These are phyloP conservation scores for Ilex aquifolium DNA, from an alignment of 257 asterid genomes.

Conservation along the genomic window DNA sequence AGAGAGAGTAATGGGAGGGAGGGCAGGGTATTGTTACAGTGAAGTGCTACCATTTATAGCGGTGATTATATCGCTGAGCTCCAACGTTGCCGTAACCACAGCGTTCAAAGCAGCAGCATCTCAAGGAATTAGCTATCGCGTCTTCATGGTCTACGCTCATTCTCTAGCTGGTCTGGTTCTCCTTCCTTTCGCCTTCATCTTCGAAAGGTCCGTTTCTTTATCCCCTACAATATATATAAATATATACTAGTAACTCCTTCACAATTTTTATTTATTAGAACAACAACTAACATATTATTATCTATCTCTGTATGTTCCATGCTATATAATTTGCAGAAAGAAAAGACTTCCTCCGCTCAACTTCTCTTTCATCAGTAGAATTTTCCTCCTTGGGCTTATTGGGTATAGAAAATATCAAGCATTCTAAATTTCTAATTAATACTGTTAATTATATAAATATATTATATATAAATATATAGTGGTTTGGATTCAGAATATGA, in stretches of 20 bases:
- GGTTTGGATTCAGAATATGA: too few relatives aligned
- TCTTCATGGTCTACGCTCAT: conserved; percentile 15
- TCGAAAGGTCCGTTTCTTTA: conserved; percentile 4
- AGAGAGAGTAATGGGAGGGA: conserved; percentile 2
- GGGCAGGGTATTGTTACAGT: neutral
- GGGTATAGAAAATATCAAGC: neutral
- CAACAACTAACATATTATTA: too few relatives aligned
- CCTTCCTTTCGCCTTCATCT: conserved; percentile 14
- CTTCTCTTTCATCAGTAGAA: neutral
- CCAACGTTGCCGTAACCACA: conserved; percentile 13
- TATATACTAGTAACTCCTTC: too few relatives aligned
- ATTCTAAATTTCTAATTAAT: too few relatives aligned
- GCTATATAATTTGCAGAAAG: neutral
- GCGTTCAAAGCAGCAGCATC: conserved; percentile 16
- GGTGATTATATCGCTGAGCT: conserved; percentile 18
- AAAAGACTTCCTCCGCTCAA: neutral
- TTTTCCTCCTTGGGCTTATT: neutral
- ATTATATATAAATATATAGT: too few relatives aligned
- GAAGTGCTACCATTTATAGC: conserved; percentile 20
- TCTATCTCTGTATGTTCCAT: neutral
- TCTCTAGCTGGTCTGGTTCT: conserved; percentile 12
- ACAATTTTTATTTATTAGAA: neutral
- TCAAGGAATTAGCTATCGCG: conserved; percentile 11
- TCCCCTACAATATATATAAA: neutral
- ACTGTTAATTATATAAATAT: too few relatives aligned